Percentiles rank a stretch among this genome's conserved stretches.
Evolutionary conservation across 1,284 basidiomycete species (phyloP).

Genomic region (Papiliotrema flavescens): DNA sequence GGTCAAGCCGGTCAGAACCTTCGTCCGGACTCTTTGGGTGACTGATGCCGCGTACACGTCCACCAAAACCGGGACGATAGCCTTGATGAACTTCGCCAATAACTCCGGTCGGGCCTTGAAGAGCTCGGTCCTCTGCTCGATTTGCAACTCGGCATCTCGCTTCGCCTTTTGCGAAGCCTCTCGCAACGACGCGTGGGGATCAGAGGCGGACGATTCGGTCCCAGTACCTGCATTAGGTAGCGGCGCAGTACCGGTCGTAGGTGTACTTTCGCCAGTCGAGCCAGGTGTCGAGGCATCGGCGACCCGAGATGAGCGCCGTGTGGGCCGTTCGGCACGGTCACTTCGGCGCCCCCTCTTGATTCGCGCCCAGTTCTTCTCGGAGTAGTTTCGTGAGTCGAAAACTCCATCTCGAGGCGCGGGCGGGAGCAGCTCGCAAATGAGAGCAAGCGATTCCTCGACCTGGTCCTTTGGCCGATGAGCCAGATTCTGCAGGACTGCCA

Average conservation of each 20-base stretch:
- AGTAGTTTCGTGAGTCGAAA: conserved; percentile 84
- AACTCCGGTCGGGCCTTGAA: conserved; percentile 69
- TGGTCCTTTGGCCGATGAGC: conserved; percentile 96
- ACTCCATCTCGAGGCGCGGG: conserved; percentile 85
- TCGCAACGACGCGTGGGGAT: not conserved
- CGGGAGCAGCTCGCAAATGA: conserved; percentile 84
- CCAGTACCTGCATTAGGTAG: conserved; percentile 4
- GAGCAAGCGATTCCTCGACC: conserved; percentile 82
- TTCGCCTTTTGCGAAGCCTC: conserved; percentile 26
- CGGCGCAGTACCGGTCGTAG: conserved; percentile 6
- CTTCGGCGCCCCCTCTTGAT: conserved; percentile 29
- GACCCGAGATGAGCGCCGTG: conserved; percentile 21
- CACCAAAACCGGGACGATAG: conserved; percentile 84
- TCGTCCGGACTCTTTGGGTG: conserved; percentile 73
- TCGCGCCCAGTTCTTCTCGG: conserved; percentile 70
- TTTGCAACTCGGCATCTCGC: conserved; percentile 43
- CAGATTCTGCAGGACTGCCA: conserved; percentile 96
- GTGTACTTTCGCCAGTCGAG: conserved; percentile 22
- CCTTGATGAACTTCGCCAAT: conserved; percentile 76
- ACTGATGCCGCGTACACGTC: conserved; percentile 95
- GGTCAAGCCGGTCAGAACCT: conserved; percentile 76
- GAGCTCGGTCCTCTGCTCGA: conserved; percentile 52
- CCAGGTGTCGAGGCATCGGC: conserved; percentile 15
- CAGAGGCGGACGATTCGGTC: conserved; percentile 2
- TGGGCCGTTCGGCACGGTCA: conserved; percentile 15